phyloP scores from a whole-genome alignment of 805 yeast species.

The Nakazawaea anatomiae region DNA sequence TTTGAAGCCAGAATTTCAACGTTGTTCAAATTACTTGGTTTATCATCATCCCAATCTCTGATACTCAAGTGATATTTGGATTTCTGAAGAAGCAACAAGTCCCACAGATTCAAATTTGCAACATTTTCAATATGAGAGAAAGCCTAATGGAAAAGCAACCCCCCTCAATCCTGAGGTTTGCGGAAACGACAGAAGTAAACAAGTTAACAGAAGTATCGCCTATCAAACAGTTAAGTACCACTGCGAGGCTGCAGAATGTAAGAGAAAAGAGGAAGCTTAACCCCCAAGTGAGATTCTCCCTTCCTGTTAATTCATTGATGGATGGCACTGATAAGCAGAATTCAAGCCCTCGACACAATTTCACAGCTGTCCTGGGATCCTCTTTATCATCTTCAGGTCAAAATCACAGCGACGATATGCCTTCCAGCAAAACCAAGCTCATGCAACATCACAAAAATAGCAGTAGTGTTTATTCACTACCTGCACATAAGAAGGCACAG shows the following conservation, averaged over 20 bases:
- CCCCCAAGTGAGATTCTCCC: constrained; percentile 7
- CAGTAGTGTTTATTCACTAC: constrained; percentile 1
- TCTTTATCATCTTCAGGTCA: neutral
- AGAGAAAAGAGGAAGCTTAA: neutral
- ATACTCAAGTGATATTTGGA: no score
- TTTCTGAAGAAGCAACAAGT: no score
- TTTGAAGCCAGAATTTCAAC: no score
- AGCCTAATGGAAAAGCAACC: no score
- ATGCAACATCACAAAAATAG: neutral
- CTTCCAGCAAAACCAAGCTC: neutral
- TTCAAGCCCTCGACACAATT: neutral
- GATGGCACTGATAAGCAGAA: neutral
- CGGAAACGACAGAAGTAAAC: neutral
- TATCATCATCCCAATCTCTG: no score
- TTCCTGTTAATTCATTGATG: constrained; percentile 1
- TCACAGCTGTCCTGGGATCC: no score
- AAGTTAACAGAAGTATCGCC: neutral
- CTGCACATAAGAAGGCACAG: neutral
- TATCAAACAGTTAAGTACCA: no score
- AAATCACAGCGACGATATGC: neutral
- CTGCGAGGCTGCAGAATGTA: neutral
- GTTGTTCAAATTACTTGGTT: no score
- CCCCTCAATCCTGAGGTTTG: no score
- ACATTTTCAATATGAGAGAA: no score
- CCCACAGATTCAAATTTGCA: no score